Conservation (phyloP, 768 basidiomycete species). For the Rhodosporidiobolus sp. region DNA sequence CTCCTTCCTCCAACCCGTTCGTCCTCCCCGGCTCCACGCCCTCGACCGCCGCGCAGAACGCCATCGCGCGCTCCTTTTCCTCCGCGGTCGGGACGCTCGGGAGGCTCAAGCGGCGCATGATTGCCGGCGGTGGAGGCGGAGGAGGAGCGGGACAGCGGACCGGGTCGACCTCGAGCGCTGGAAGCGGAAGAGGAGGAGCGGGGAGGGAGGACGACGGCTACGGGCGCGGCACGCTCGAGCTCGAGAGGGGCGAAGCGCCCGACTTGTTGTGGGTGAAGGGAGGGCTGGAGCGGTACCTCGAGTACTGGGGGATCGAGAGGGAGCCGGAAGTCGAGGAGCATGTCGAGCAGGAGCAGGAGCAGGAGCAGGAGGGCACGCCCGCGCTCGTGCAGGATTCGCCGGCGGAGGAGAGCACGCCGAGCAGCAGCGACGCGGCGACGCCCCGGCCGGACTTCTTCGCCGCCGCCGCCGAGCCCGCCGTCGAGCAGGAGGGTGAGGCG, state of each 20-base stretch:
- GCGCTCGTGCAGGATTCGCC: slow-evolving; percentile 73
- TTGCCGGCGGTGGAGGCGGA: background rate
- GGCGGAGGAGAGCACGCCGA: slow-evolving; percentile 55
- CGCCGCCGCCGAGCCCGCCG: background rate
- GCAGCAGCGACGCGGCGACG: background rate
- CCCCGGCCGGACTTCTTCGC: background rate
- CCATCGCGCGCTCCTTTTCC: slow-evolving; percentile 70
- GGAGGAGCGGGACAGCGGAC: background rate
- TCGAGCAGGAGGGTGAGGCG: slow-evolving; percentile 24
- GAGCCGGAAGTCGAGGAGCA: slow-evolving; percentile 49
- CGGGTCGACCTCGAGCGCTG: background rate
- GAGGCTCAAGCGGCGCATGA: slow-evolving; percentile 62
- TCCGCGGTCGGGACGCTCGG: slow-evolving; percentile 79
- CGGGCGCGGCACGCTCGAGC: slow-evolving; percentile 59
- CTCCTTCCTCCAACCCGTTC: background rate
- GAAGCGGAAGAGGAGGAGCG: background rate
- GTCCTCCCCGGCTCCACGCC: slow-evolving; percentile 8
- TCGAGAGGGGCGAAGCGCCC: slow-evolving; percentile 61
- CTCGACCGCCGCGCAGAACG: slow-evolving; percentile 27
- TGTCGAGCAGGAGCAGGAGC: slow-evolving; percentile 1
- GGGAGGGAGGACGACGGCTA: background rate
- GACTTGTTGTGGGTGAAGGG: slow-evolving; percentile 63
- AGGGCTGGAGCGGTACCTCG: slow-evolving; percentile 64
- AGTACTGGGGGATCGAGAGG: slow-evolving; percentile 15
- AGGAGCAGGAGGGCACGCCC: slow-evolving; percentile 50